These are phyloP conservation scores for Neodidymelliopsis sp. DNA, from an alignment of 2,329 filamentous ascomycete genomes.

Conservation along the genomic window DNA sequence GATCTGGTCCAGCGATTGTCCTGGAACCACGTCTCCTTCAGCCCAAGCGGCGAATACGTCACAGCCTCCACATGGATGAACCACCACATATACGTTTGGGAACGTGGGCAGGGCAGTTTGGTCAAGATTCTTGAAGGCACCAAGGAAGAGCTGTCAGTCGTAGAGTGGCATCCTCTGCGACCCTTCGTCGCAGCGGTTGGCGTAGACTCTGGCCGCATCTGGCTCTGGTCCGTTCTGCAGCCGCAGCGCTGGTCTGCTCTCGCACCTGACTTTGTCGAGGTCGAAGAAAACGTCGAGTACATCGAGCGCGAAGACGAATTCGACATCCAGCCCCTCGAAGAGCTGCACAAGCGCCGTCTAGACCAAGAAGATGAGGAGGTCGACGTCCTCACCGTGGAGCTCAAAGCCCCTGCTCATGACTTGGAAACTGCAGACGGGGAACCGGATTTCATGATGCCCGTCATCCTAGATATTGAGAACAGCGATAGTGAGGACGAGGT, in stretches of 20 bases:
- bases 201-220: constrained; percentile 89
- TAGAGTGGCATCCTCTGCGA: constrained; percentile 90
- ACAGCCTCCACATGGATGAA: constrained; percentile 98
- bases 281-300: constrained; percentile 98
- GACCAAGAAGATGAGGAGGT: constrained; percentile 94
- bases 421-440: constrained; percentile 53
- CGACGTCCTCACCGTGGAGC: constrained; percentile 82
- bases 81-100: constrained; percentile 98
- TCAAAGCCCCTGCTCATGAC: constrained; percentile 61
- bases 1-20: constrained; percentile 93
- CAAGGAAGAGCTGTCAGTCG: constrained; percentile 93
- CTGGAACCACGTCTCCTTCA: constrained; percentile 98
- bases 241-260: constrained; percentile 97
- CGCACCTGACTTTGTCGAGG: constrained; percentile 94
- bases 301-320: constrained; percentile 96
- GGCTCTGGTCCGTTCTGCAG: constrained; percentile 94
- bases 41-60: constrained; percentile 92
- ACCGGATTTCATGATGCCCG: constrained; percentile 84
- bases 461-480: constrained; percentile 89
- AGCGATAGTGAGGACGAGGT: constrained; percentile 95
- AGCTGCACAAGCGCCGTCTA: constrained; percentile 87
- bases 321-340: constrained; percentile 94
- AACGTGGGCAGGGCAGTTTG: constrained; percentile 88
- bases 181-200: constrained; percentile 91
- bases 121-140: constrained; percentile 97